phyloP scores from a whole-genome alignment of 192 early-diverging fungal species.

The Coemansia biformis region DNA sequence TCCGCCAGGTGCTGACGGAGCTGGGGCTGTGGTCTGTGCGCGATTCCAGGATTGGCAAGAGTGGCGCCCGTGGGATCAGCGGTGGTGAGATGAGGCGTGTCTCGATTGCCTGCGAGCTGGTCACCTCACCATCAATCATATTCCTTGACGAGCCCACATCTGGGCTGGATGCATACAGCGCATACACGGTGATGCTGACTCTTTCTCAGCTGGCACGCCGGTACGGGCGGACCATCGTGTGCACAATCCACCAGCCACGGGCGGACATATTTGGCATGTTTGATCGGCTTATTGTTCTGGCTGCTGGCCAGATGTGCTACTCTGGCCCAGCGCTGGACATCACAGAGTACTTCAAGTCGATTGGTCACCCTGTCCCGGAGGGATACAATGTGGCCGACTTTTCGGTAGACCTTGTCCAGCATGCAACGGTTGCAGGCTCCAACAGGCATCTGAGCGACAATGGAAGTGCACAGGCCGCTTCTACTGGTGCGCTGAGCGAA shows the following conservation, averaged over 20 bases:
- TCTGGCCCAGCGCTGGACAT: slow-evolving; percentile 67
- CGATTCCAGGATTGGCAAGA: slow-evolving; percentile 71
- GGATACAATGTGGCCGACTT: slow-evolving; percentile 91
- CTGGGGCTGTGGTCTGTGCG: slow-evolving; percentile 77
- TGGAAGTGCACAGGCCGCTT: no score
- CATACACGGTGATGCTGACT: slow-evolving; percentile 84
- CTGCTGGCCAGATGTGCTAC: slow-evolving; percentile 76
- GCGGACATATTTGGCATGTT: slow-evolving; percentile 87
- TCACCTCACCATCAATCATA: slow-evolving; percentile 82
- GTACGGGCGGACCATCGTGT: slow-evolving; percentile 64
- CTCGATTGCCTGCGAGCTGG: slow-evolving; percentile 88
- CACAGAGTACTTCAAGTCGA: slow-evolving; percentile 59
- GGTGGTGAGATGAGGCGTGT: slow-evolving; percentile 93
- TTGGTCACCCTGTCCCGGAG: slow-evolving; percentile 75
- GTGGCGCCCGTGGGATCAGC: slow-evolving; percentile 69
- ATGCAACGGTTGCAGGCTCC: slow-evolving; percentile 18
- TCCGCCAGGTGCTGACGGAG: slow-evolving; percentile 70
- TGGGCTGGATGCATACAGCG: slow-evolving; percentile 87
- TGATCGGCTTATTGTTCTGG: slow-evolving; percentile 79
- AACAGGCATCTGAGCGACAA: no score
- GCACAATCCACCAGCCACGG: slow-evolving; percentile 93
- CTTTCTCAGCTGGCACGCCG: slow-evolving; percentile 47
- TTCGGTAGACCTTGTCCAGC: slow-evolving; percentile 43
- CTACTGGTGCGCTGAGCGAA: no score
- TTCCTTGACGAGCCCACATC: slow-evolving; percentile 82